Evolutionary conservation across 768 basidiomycete species (phyloP).

Genomic region (Nidularia pulvinata): DNA sequence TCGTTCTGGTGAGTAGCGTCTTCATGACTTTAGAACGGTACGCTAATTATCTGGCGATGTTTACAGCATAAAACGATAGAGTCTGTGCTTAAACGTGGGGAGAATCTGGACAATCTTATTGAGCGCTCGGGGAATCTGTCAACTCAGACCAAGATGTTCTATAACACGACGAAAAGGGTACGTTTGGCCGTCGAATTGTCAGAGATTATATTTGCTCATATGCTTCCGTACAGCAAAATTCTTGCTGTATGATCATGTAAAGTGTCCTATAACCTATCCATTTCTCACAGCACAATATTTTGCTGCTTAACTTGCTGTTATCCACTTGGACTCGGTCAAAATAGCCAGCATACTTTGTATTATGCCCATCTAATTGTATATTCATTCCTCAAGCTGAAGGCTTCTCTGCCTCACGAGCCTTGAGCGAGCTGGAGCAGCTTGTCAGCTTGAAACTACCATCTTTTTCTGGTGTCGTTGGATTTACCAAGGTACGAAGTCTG

Average conservation of each 20-base stretch:
- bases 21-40: background rate
- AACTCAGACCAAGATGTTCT: constrained; percentile 95
- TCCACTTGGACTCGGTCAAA: too few relatives aligned
- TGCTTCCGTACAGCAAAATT: background rate
- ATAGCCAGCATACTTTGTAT: too few relatives aligned
- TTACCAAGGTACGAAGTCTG: too few relatives aligned
- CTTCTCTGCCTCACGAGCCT: too few relatives aligned
- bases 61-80: constrained; percentile 98
- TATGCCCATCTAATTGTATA: too few relatives aligned
- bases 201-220: background rate
- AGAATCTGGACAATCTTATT: constrained; percentile 95
- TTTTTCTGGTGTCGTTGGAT: too few relatives aligned
- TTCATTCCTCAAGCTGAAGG: too few relatives aligned
- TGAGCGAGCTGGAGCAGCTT: too few relatives aligned
- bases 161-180: constrained; percentile 99
- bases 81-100: constrained; percentile 92
- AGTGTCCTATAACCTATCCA: too few relatives aligned
- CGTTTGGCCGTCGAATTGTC: constrained; percentile 9
- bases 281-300: too few relatives aligned
- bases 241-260: background rate
- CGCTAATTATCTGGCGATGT: constrained; percentile 1
- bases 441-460: too few relatives aligned
- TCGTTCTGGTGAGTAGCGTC: constrained; percentile 73
- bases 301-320: too few relatives aligned
- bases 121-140: constrained; percentile 91